These are phyloP conservation scores for Talaromyces rugulosus DNA, from an alignment of 2,329 filamentous ascomycete genomes.

Conservation along the genomic window DNA sequence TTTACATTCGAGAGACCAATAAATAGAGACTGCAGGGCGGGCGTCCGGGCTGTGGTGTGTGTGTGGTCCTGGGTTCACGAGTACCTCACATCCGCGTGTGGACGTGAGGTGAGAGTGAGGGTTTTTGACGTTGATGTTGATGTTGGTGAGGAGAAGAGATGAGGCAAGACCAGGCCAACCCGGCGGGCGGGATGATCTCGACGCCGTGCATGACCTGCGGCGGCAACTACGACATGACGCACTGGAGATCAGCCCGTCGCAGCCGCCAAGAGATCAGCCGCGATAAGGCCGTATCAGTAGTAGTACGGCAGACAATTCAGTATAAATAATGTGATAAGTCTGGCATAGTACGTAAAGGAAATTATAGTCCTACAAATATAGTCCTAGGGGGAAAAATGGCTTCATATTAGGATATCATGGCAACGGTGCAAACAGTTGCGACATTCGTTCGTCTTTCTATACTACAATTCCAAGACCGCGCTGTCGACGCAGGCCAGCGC, in stretches of 20 bases:
- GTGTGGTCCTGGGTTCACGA: not conserved
- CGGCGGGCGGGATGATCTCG: not conserved
- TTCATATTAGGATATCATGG: not conserved
- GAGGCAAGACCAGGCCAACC: not conserved
- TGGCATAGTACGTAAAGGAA: too few relatives aligned
- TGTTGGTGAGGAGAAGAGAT: not conserved
- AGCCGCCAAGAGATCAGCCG: slow-evolving; percentile 9
- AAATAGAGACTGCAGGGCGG: not conserved
- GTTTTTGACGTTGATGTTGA: not conserved
- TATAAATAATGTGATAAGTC: too few relatives aligned
- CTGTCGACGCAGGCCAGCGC: not conserved
- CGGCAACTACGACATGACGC: slow-evolving; percentile 10
- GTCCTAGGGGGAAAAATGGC: not conserved
- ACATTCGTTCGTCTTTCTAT: not conserved
- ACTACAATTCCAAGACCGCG: not conserved
- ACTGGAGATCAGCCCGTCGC: slow-evolving; percentile 8
- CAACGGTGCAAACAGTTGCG: not conserved
- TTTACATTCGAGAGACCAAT: slow-evolving; percentile 6
- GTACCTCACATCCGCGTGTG: slow-evolving; percentile 15
- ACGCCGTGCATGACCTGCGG: slow-evolving; percentile 6
- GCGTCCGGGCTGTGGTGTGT: not conserved
- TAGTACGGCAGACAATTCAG: too few relatives aligned
- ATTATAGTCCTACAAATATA: too few relatives aligned
- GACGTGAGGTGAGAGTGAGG: slow-evolving; percentile 12
- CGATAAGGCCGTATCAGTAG: slow-evolving; percentile 4